Evolutionary conservation across 1,139 yeast species (phyloP), one percentile per base, ranked within the genome.

Genomic region (Debaryomyces sp.): DNA sequence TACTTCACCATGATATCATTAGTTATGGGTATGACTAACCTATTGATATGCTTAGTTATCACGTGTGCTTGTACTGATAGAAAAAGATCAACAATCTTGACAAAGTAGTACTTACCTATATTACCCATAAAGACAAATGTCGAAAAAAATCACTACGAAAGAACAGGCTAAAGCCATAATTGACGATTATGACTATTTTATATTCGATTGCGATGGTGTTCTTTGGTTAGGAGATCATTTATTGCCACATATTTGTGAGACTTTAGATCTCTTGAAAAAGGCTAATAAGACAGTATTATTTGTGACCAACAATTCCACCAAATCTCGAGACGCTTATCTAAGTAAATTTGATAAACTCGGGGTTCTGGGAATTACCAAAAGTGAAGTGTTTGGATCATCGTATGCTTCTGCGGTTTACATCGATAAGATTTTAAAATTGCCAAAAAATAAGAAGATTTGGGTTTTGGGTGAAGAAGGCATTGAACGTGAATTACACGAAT

Each of bases 241-340:
- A 37, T 60, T 76, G 37, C 80, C 80, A 1, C 58, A 62, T 10
- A 73, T 74, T 5, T 64, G 61, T 6, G 80, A 76, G 53, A 75
- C 81, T 2, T 61, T 76, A 30, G 59, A 58, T 9, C 55, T 73
- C 32, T 63, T 76, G 47, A 74, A 70, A 50, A 47, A 57, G 8
- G 50, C 52, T 43, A 60, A 63, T 12, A 94, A 94, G 65, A 81
- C 85, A 47, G 75, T 90, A 44, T 78, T 91, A 43, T 94, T 94
- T 67, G 99, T 95, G 30, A 92, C 99, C 46, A 94, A 94, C 75
- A 94, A 94, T 70, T 89, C 97, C 15, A 89, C 97, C 32, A 94
- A 94, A 67, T 87, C 97, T 2, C 77, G 99, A 54, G 68, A 72
- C 44, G 87, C 86, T 44, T 94, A 95, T 66, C 77, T 88, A 42